Evolutionary conservation across 169 alveolate genomes (phyloP), one percentile per base, ranked within the genome.

Genomic region (Plasmodium relictum): DNA sequence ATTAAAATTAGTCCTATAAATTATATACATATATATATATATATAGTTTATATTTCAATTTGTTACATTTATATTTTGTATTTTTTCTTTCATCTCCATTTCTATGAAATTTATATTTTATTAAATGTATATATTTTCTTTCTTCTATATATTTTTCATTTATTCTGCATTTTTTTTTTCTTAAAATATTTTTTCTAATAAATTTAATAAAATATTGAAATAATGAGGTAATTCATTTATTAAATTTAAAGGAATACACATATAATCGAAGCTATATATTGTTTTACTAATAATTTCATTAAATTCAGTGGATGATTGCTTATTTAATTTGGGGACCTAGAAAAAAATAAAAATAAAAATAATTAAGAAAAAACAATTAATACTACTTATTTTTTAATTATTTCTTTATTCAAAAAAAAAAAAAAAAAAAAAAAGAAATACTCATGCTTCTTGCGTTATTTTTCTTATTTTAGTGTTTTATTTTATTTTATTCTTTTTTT

Each of bases 121-220:
- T 74, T 76, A 37, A 42, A 22, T 54, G 22, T 52, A 74, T 74
- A 48, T 62, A 56, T 76, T 76, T 24, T 39, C 16, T 24, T 58
- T 56, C 39, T 14, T 50, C 37, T 6, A 16, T 39, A 26, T 42
- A 26, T 31, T 22, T 39, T 6, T 18, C 18, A 65, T 63, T 63
- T 16, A 1, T 6, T 37, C 39, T 70, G 22, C 65, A 10, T n/a
- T 54, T 68, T 54, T 8, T 76, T 59, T 80, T 31, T 26, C 44
- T 83, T 83, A 83, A 68, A 83, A 83, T 58, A 68, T 37, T 66
- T 83, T 83, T 56, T 83, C 91, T 71, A 83, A 83, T 83, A 83
- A 83, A 83, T 83, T 83, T 69, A 83, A 69, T 69, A 83, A 59
- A 68, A 83, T 68, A 24, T 44, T 83, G 63, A 83, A 83, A 59